Evolutionary conservation across 129 eudicot species (phyloP).

Genomic region (Apium graveolens): DNA sequence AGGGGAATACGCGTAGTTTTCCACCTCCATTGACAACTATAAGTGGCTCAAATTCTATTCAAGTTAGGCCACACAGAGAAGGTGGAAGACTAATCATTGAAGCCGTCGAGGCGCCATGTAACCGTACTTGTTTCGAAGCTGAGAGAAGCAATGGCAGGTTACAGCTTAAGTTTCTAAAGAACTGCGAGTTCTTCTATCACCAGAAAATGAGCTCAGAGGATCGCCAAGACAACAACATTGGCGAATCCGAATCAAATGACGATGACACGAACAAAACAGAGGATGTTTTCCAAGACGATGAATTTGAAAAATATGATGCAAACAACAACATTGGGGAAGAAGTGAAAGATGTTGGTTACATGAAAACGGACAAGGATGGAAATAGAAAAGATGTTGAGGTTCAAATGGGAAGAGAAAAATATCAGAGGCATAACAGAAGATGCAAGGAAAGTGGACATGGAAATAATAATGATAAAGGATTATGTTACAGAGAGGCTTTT

Average conservation of each 20-base stretch:
- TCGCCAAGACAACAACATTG: neutral
- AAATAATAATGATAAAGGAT: slow-evolving; percentile 18
- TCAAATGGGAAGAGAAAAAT: slow-evolving; percentile 29
- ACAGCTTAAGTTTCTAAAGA: slow-evolving; percentile 28
- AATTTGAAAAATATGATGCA: neutral
- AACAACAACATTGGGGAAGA: neutral
- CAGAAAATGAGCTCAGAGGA: neutral
- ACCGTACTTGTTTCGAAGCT: slow-evolving; percentile 32
- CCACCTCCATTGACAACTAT: slow-evolving; percentile 85
- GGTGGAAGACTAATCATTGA: slow-evolving; percentile 63
- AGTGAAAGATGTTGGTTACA: neutral
- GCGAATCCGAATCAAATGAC: neutral
- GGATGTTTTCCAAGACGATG: neutral
- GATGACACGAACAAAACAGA: neutral
- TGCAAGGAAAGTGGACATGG: slow-evolving; percentile 44
- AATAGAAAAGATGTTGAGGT: slow-evolving; percentile 18
- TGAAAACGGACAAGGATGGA: slow-evolving; percentile 10
- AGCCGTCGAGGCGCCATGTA: slow-evolving; percentile 42
- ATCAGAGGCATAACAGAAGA: slow-evolving; percentile 24
- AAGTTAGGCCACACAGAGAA: slow-evolving; percentile 42
- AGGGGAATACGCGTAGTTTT: slow-evolving; percentile 24
- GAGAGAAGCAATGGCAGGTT: slow-evolving; percentile 75
- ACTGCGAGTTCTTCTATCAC: slow-evolving; percentile 11
- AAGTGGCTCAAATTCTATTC: slow-evolving; percentile 47
- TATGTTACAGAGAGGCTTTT: slow-evolving; percentile 27